Conservation (phyloP, 768 basidiomycete species). For the Serendipita sp. region DNA sequence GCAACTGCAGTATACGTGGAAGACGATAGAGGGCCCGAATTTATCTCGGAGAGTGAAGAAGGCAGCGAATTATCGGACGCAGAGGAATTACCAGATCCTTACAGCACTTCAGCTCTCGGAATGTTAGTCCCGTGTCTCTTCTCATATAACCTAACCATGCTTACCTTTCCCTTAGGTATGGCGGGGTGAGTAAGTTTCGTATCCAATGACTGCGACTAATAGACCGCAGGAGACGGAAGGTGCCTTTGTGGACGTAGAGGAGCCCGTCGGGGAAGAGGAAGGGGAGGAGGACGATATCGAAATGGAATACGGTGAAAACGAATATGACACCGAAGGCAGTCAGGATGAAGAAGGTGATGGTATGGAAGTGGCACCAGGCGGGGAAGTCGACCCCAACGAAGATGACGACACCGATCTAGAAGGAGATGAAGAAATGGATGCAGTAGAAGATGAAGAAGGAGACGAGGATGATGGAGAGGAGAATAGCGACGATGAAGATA, state of each 20-base stretch:
- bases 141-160: neutral
- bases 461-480: slow-evolving; percentile 44
- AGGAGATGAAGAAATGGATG: slow-evolving; percentile 41
- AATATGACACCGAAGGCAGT: slow-evolving; percentile 12
- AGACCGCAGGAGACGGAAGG: slow-evolving; percentile 56
- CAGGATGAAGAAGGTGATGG: slow-evolving; percentile 75
- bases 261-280: slow-evolving; percentile 40
- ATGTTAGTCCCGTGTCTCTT: slow-evolving; percentile 37
- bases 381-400: slow-evolving; percentile 35
- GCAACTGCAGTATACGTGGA: neutral
- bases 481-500: slow-evolving; percentile 23
- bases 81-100: slow-evolving; percentile 75
- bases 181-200: slow-evolving; percentile 43
- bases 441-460: slow-evolving; percentile 38
- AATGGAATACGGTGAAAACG: slow-evolving; percentile 8
- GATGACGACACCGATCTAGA: slow-evolving; percentile 40
- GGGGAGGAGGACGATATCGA: slow-evolving; percentile 61
- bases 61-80: slow-evolving; percentile 40
- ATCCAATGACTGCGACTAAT: slow-evolving; percentile 7
- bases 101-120: slow-evolving; percentile 89
- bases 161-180: slow-evolving; percentile 30
- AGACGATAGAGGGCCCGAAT: slow-evolving; percentile 17
- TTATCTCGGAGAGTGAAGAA: slow-evolving; percentile 30
- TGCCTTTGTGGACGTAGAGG: slow-evolving; percentile 34
- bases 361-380: slow-evolving; percentile 67